Percentiles rank a stretch among this genome's conserved stretches.
Evolutionary conservation across 1,139 yeast species (phyloP).

Genomic region (Torulaspora globosa): DNA sequence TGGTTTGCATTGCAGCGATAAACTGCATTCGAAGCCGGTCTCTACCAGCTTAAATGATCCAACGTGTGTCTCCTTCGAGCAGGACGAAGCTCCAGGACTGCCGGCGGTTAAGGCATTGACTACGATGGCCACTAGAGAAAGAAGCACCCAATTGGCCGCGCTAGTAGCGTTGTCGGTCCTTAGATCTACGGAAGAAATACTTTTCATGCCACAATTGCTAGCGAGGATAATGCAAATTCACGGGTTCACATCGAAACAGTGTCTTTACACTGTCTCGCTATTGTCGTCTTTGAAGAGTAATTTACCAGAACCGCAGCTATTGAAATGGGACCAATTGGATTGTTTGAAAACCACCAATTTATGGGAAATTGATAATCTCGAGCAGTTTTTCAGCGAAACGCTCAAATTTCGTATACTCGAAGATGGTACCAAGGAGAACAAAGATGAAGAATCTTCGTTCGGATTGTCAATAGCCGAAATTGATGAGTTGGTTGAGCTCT

Average conservation of each 20-base stretch:
- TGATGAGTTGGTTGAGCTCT: slow-evolving; percentile 39
- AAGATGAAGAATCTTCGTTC: slow-evolving; percentile 1
- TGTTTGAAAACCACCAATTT: slow-evolving; percentile 22
- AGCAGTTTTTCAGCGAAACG: slow-evolving; percentile 23
- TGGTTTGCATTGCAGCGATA: slow-evolving; percentile 52
- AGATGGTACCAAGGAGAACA: background rate
- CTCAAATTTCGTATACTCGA: slow-evolving; percentile 24
- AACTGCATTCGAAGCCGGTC: slow-evolving; percentile 42
- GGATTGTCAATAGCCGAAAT: slow-evolving; percentile 24
- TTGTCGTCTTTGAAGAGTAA: slow-evolving; percentile 64
- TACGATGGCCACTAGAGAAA: slow-evolving; percentile 47
- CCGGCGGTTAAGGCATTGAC: slow-evolving; percentile 56
- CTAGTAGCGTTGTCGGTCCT: slow-evolving; percentile 72
- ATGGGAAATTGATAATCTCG: slow-evolving; percentile 31
- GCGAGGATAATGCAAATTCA: slow-evolving; percentile 64
- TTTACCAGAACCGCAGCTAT: slow-evolving; percentile 51
- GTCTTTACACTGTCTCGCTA: slow-evolving; percentile 63
- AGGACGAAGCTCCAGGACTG: slow-evolving; percentile 71
- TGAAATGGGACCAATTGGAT: slow-evolving; percentile 45
- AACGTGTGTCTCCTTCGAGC: slow-evolving; percentile 43
- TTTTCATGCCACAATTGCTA: slow-evolving; percentile 65
- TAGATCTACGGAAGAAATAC: slow-evolving; percentile 70
- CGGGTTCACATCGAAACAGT: slow-evolving; percentile 66
- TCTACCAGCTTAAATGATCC: slow-evolving; percentile 31
- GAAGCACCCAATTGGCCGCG: slow-evolving; percentile 53